These are phyloP conservation scores for Acanthamoeba quina DNA, from an alignment of 208 protist genomes.

Conservation along the genomic window DNA sequence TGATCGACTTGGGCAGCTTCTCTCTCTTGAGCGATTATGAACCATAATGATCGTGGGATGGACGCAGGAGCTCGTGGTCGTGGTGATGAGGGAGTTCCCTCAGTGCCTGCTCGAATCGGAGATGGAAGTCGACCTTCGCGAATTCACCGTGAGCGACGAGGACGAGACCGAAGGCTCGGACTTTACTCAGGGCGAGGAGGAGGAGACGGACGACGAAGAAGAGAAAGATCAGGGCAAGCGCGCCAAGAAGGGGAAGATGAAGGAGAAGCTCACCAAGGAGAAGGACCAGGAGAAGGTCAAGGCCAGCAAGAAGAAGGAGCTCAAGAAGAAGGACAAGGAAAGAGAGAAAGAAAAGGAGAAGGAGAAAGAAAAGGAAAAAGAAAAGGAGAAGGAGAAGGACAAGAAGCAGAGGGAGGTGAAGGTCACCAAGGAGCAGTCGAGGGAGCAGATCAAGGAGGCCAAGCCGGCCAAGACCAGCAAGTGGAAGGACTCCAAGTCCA, in stretches of 20 bases:
- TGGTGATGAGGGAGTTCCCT: slow-evolving; percentile 42
- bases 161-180: slow-evolving; percentile 60
- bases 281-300: slow-evolving; percentile 3
- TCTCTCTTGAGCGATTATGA: background rate
- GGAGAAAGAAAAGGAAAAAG: slow-evolving; percentile 20
- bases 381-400: slow-evolving; percentile 55
- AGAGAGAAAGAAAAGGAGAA: slow-evolving; percentile 5
- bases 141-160: slow-evolving; percentile 57
- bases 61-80: slow-evolving; percentile 46
- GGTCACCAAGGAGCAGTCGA: slow-evolving; percentile 25
- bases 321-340: background rate
- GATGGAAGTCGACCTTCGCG: slow-evolving; percentile 44
- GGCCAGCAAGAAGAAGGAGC: background rate
- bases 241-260: background rate
- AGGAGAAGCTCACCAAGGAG: background rate
- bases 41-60: background rate
- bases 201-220: slow-evolving; percentile 26
- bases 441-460: background rate
- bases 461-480: slow-evolving; percentile 48
- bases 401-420: slow-evolving; percentile 35
- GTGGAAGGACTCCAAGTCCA: slow-evolving; percentile 57
- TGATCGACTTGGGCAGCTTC: background rate
- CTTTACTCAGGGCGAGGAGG: slow-evolving; percentile 23
- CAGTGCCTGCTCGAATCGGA: slow-evolving; percentile 50
- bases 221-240: slow-evolving; percentile 21